Evolutionary conservation across 768 basidiomycete species (phyloP).

Genomic region (Sistotremastrum suecicum): DNA sequence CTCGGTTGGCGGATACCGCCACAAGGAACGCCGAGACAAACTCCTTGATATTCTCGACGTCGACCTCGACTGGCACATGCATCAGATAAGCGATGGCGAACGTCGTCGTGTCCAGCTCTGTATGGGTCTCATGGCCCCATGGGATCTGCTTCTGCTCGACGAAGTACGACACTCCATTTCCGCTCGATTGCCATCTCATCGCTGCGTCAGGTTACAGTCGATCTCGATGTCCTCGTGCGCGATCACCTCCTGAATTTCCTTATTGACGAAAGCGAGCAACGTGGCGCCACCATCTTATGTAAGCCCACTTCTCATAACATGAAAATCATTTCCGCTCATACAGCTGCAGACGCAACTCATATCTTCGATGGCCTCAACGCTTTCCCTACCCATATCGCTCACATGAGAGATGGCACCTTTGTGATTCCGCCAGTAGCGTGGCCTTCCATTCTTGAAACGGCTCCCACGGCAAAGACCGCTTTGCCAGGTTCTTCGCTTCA

Average conservation of each 20-base stretch:
- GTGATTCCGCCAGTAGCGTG: constrained; percentile 55
- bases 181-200: not conserved
- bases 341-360: constrained; percentile 73
- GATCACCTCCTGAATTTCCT: constrained; percentile 84
- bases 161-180: constrained; percentile 41
- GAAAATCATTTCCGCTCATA: not conserved
- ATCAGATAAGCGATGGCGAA: constrained; percentile 92
- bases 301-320: constrained; percentile 13
- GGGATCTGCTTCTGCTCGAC: constrained; percentile 87
- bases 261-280: constrained; percentile 59
- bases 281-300: constrained; percentile 85
- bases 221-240: constrained; percentile 91
- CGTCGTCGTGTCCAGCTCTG: constrained; percentile 86
- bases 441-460: constrained; percentile 25
- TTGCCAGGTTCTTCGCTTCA: constrained; percentile 35
- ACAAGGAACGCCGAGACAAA: constrained; percentile 75
- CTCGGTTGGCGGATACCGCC: constrained; percentile 89
- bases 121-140: constrained; percentile 89
- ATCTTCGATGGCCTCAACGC: constrained; percentile 85
- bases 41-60: constrained; percentile 89
- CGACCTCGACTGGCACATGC: constrained; percentile 95
- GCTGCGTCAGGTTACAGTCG: constrained; percentile 70
- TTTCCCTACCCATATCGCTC: constrained; percentile 91
- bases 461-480: constrained; percentile 11
- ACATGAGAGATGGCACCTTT: constrained; percentile 77